Percentiles rank a stretch among this genome's conserved stretches.
Conservation (phyloP, 1,284 basidiomycete species). For the Ceratobasidium sp. region DNA sequence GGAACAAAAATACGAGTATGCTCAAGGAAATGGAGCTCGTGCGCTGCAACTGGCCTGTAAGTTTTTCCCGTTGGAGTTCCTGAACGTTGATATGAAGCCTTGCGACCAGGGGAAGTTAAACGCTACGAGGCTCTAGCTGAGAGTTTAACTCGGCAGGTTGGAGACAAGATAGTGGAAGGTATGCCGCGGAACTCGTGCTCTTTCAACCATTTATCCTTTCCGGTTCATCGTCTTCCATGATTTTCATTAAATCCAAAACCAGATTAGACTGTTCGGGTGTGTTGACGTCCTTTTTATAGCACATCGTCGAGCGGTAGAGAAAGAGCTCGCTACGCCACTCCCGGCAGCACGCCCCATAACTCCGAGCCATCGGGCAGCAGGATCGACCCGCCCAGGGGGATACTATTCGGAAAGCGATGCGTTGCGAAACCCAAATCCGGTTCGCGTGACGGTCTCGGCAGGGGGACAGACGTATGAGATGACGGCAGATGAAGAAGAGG, state of each 20-base stretch:
- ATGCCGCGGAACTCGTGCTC: slow-evolving; percentile 48
- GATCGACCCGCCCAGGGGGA: slow-evolving; percentile 20
- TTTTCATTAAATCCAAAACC: slow-evolving; percentile 10
- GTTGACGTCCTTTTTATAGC: slow-evolving; percentile 12
- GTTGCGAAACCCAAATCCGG: slow-evolving; percentile 12
- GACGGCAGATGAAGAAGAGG: slow-evolving; percentile 40
- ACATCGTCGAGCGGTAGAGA: slow-evolving; percentile 43
- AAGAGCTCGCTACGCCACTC: slow-evolving; percentile 40
- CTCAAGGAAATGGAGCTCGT: slow-evolving; percentile 77
- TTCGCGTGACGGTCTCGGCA: slow-evolving; percentile 41
- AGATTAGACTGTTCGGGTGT: neutral
- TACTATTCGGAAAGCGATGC: slow-evolving; percentile 40
- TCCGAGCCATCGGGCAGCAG: slow-evolving; percentile 21
- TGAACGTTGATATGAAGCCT: neutral
- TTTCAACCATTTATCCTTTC: slow-evolving; percentile 20
- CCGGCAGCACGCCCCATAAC: slow-evolving; percentile 20
- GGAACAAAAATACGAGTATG: slow-evolving; percentile 46
- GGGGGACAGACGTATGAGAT: slow-evolving; percentile 42
- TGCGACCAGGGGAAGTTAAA: slow-evolving; percentile 34
- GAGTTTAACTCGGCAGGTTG: slow-evolving; percentile 82
- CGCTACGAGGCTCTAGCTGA: slow-evolving; percentile 81
- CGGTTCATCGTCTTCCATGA: neutral
- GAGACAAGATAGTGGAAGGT: slow-evolving; percentile 79
- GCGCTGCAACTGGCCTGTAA: slow-evolving; percentile 74
- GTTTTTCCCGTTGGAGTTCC: neutral